A percentile compares a stretch with the other conserved stretches of the same genome.
Evolutionary conservation across 2,329 filamentous ascomycete species (phyloP).

Genomic region (Magnaporthales sp.): DNA sequence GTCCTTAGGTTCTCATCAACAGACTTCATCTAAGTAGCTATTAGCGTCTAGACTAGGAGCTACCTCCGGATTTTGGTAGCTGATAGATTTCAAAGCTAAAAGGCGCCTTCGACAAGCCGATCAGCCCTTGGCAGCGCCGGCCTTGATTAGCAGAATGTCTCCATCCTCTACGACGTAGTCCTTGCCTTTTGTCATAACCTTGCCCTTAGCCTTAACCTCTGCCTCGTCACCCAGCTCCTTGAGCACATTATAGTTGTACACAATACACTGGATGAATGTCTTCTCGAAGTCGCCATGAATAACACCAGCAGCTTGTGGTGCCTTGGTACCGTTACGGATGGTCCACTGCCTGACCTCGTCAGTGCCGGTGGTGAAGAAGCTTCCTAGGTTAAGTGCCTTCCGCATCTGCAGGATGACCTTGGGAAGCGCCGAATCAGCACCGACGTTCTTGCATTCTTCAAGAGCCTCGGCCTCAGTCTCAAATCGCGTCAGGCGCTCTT

Average conservation of each 20-base stretch:
- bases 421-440: constrained; percentile 79
- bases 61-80: not conserved
- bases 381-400: constrained; percentile 78
- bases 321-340: constrained; percentile 89
- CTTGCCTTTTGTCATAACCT: constrained; percentile 98
- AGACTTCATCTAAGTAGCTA: not conserved
- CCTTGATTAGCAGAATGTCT: constrained; percentile 81
- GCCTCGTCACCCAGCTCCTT: constrained; percentile 85
- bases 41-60: not conserved
- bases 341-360: constrained; percentile 99
- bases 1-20: not conserved
- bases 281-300: constrained; percentile 99
- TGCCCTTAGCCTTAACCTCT: constrained; percentile 81
- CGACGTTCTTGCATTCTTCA: constrained; percentile 83
- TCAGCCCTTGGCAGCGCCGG: constrained; percentile 69
- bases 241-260: constrained; percentile 78
- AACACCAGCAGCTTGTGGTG: constrained; percentile 93
- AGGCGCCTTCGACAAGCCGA: not conserved
- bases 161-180: constrained; percentile 87
- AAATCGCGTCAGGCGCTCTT: constrained; percentile 81
- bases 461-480: constrained; percentile 66
- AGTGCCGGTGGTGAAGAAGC: constrained; percentile 93
- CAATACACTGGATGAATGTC: constrained; percentile 95
- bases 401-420: constrained; percentile 93
- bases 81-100: not conserved